phyloP scores from a whole-genome alignment of 805 yeast species.

The Yamadazyma nakazawae region DNA sequence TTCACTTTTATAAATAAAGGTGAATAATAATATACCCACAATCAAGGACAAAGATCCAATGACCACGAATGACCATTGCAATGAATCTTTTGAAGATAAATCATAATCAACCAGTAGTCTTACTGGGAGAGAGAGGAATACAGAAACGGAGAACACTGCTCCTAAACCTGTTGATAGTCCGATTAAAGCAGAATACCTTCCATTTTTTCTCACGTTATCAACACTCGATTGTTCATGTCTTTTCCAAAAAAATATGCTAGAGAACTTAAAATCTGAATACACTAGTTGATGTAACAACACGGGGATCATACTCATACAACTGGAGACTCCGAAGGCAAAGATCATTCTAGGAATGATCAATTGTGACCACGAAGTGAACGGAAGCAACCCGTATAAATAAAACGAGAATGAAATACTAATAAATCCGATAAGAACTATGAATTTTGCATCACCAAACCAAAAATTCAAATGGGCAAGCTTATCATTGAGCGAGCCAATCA shows the following conservation, averaged over 20 bases:
- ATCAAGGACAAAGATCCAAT: conserved; percentile 44
- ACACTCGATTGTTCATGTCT: background rate
- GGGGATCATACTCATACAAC: conserved; percentile 55
- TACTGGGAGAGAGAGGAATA: conserved; percentile 56
- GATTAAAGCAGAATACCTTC: conserved; percentile 56
- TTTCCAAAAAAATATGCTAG: conserved; percentile 27
- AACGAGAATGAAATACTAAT: conserved; percentile 46
- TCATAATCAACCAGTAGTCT: conserved; percentile 38
- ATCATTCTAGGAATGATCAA: conserved; percentile 46
- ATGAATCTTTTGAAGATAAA: conserved; percentile 33
- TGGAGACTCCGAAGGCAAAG: conserved; percentile 60
- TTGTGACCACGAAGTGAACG: conserved; percentile 27
- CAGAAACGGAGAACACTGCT: conserved; percentile 58
- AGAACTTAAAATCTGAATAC: conserved; percentile 40
- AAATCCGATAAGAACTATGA: conserved; percentile 49
- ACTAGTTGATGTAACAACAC: conserved; percentile 56
- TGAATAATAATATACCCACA: conserved; percentile 36
- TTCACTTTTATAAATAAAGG: conserved; percentile 43
- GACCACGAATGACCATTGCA: conserved; percentile 47
- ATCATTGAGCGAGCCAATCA: conserved; percentile 63
- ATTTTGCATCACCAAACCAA: conserved; percentile 47
- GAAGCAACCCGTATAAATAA: conserved; percentile 51
- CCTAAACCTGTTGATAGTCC: conserved; percentile 66
- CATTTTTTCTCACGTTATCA: conserved; percentile 25
- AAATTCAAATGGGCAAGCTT: conserved; percentile 30